Base-by-base conservation (phyloP, 306 rosid genomes). In the Fragaria nilgerrensis region DNA sequence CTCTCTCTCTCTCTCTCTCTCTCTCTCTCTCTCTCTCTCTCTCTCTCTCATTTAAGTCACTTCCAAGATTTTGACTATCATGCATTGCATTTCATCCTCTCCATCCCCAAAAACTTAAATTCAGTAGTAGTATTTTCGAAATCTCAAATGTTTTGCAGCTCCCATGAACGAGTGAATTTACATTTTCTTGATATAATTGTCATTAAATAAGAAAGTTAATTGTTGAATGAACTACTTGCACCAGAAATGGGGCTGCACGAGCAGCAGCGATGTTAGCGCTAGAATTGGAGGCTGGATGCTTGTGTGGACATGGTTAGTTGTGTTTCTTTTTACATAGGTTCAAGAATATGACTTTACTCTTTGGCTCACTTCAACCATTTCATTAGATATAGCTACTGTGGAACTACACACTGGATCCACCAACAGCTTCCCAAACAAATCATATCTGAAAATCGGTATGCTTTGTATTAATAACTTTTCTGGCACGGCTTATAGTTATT, bases 231-330 rank as follows among this genome's bases (percentile, higher is more conserved):
- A 68, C 79, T 48, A 75, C 41, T 78, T 77, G 82, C 82, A 62
- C 59, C 86, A 95, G 98, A 88, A 95, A 90, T 55, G 97, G 92
- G 77, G 98, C 97, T 43, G 98, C 97, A 75, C 86, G 92, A n/a
- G 97, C 98, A 49, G 96, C 97, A 16, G 89, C 97, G 64, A 97
- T 92, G 81, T 85, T 95, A 80, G 96, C 91, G 20, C 83, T 92
- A 52, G 92, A 95, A 68, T 81, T 95, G 69, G 90, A 88, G 77
- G 89, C 96, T 82, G 97, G 97, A 48, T 90, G 2, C 98, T 70
- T 81, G n/a, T n/a, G n/a, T 90, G 44, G 98, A 95, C 76, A 90
- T 22, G 96, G 98, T 95, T 78, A 82, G 90, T 81, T 71, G 71
- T 62, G 43, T 73, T 72, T 69, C 27, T 72, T 70, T 64, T 32